These are phyloP conservation scores for Trichoderma atrobrunneum DNA, from an alignment of 2,329 filamentous ascomycete genomes.

Conservation along the genomic window DNA sequence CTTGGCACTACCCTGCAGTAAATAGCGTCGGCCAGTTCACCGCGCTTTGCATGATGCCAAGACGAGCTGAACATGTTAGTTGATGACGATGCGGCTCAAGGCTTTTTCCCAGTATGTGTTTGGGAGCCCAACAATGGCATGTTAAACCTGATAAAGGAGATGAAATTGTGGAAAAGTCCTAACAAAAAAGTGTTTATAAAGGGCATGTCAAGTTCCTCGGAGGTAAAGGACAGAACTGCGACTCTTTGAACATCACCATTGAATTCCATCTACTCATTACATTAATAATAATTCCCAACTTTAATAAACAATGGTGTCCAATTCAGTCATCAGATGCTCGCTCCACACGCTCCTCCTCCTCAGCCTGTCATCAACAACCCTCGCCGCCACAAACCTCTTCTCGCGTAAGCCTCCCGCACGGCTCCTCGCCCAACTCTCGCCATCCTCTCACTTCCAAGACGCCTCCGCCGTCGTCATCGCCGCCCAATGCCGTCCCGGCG, in stretches of 20 bases:
- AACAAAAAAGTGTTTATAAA: not conserved
- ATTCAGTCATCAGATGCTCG: not conserved
- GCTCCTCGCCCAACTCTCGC: not conserved
- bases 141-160: not conserved
- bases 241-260: not conserved
- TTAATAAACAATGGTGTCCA: not conserved
- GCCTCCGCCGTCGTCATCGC: not conserved
- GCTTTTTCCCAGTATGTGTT: not conserved
- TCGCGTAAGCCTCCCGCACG: slow-evolving; percentile 2
- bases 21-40: not conserved
- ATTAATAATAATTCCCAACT: not conserved
- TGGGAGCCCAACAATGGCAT: not conserved
- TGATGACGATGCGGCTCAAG: not conserved
- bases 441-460: not conserved
- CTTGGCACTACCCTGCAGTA: not conserved
- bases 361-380: not conserved
- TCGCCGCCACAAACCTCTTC: slow-evolving; percentile 4
- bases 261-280: not conserved
- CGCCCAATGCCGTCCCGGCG: slow-evolving; percentile 1
- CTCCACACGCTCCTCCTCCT: not conserved
- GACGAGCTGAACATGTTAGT: not conserved
- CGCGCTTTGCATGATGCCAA: not conserved
- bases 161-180: not conserved
- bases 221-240: not conserved
- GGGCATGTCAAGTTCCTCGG: not conserved